Evolutionary conservation across 2,329 filamentous ascomycete genomes (phyloP).

Genomic region (Cryphonectria carpinicola): DNA sequence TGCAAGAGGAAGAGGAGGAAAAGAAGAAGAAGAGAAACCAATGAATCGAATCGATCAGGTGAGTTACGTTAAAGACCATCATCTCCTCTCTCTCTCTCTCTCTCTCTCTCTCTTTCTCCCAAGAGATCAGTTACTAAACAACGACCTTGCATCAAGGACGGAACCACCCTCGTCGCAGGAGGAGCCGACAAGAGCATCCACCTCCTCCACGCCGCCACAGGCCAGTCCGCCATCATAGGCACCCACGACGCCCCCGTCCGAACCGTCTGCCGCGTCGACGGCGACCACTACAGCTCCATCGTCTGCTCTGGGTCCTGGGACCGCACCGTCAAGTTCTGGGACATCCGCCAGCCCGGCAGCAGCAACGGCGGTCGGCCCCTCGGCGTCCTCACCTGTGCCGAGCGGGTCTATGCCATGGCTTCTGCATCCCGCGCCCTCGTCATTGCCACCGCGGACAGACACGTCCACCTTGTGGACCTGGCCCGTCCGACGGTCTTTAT

Average conservation of each 20-base stretch:
- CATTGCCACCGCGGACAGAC: conserved; percentile 38
- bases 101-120: not conserved
- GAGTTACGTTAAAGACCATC: conserved; percentile 15
- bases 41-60: conserved; percentile 32
- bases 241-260: conserved; percentile 40
- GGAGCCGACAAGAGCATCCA: conserved; percentile 40
- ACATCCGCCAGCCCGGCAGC: conserved; percentile 48
- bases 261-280: conserved; percentile 38
- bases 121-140: not conserved
- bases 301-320: conserved; percentile 52
- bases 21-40: conserved; percentile 25
- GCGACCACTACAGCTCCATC: conserved; percentile 35
- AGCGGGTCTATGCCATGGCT: conserved; percentile 51
- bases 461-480: conserved; percentile 40
- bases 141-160: conserved; percentile 35
- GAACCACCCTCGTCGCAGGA: conserved; percentile 37
- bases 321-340: conserved; percentile 61
- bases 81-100: not conserved
- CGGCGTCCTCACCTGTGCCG: conserved; percentile 50
- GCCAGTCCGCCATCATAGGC: conserved; percentile 35
- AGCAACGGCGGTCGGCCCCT: conserved; percentile 39
- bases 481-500: conserved; percentile 31
- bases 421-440: conserved; percentile 36
- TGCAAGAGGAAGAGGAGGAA: not conserved
- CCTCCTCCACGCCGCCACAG: conserved; percentile 37